A percentile compares a stretch with the other conserved stretches of the same genome.
Evolutionary conservation across 371 early-diverging fungal genomes (phyloP).

Genomic region (Rhizomucor miehei): DNA sequence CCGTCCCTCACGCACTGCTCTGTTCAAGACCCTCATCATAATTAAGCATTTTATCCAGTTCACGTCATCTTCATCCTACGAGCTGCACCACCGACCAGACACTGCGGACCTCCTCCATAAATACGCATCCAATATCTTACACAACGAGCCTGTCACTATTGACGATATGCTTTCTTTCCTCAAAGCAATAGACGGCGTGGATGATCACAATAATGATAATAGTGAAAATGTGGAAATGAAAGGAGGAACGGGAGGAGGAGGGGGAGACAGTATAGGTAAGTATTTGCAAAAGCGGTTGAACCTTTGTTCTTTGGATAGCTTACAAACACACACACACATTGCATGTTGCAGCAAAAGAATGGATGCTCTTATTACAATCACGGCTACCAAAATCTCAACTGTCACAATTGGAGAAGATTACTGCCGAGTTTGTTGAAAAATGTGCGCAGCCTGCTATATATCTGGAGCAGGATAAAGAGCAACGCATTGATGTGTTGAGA

Average conservation of each 20-base stretch:
- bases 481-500: constrained; percentile 31
- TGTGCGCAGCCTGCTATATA: constrained; percentile 40
- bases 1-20: constrained; percentile 18
- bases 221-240: too few species aligned
- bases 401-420: constrained; percentile 13
- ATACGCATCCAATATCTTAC: constrained; percentile 19
- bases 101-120: constrained; percentile 23
- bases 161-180: constrained; percentile 28
- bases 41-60: constrained; percentile 34
- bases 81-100: constrained; percentile 26
- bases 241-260: neutral
- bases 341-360: too few species aligned
- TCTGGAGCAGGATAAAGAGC: constrained; percentile 20
- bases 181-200: constrained; percentile 17
- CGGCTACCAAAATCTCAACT: constrained; percentile 14
- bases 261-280: too few species aligned
- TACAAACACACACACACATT: too few species aligned
- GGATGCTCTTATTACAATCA: constrained; percentile 11
- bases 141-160: constrained; percentile 23
- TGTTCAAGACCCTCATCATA: constrained; percentile 22
- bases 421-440: constrained; percentile 23
- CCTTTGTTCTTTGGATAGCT: too few species aligned
- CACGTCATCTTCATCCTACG: constrained; percentile 18
- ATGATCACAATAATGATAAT: neutral
- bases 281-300: too few species aligned